phyloP scores from a whole-genome alignment of 768 basidiomycete genomes.

The Cantharellus anzutake region DNA sequence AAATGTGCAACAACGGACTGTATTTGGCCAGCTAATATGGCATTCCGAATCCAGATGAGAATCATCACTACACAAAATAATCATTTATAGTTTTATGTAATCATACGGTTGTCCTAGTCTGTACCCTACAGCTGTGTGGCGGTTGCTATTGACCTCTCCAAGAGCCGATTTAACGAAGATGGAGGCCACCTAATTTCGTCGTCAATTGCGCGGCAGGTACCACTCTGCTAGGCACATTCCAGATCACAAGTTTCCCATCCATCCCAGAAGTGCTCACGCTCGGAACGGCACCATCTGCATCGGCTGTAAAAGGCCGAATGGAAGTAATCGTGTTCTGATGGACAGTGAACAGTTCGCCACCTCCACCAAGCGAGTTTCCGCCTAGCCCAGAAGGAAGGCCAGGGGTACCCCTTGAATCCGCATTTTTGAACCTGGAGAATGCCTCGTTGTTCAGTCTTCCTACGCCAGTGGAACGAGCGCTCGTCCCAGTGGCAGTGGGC shows the following conservation, averaged over 20 bases:
- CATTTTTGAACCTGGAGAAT: slow-evolving; percentile 84
- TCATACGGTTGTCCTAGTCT: too few species aligned
- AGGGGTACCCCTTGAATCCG: slow-evolving; percentile 53
- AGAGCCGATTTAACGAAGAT: slow-evolving; percentile 9
- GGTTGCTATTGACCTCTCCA: too few species aligned
- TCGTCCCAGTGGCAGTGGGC: slow-evolving; percentile 1
- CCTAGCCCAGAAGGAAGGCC: slow-evolving; percentile 18
- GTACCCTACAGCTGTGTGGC: too few species aligned
- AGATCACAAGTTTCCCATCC: slow-evolving; percentile 83
- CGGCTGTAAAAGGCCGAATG: slow-evolving; percentile 53
- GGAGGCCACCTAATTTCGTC: slow-evolving; percentile 31
- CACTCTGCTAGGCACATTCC: slow-evolving; percentile 52
- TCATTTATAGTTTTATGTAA: too few species aligned
- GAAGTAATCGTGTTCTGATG: slow-evolving; percentile 99
- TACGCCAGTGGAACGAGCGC: slow-evolving; percentile 14
- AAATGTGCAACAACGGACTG: too few species aligned
- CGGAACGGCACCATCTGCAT: slow-evolving; percentile 33
- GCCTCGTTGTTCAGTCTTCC: slow-evolving; percentile 84
- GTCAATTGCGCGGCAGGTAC: slow-evolving; percentile 18
- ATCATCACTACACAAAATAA: too few species aligned
- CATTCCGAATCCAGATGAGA: too few species aligned
- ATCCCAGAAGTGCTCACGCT: slow-evolving; percentile 84
- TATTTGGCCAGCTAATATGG: too few species aligned
- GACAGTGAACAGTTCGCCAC: slow-evolving; percentile 55
- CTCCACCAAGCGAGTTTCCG: slow-evolving; percentile 10